Conservation (phyloP, 352 stramenopile genomes). For the Globisporangium camurandrum region DNA sequence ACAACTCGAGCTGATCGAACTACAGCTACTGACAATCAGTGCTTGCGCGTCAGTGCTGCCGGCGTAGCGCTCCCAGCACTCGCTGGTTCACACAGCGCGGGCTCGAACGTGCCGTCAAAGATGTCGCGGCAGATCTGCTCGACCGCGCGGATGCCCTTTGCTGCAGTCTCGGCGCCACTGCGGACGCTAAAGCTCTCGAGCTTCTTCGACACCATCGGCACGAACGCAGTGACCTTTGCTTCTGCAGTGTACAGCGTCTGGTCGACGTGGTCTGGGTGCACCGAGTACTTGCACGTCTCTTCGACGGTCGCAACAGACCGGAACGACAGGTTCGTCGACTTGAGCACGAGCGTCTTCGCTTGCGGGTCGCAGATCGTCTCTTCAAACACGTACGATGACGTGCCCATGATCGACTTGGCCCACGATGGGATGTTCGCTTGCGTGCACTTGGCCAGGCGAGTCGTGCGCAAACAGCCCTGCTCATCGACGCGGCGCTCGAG, state of each 20-base stretch:
- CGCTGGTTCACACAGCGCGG: constrained; percentile 44
- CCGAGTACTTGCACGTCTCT: constrained; percentile 79
- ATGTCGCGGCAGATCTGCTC: constrained; percentile 82
- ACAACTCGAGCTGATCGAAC: no score
- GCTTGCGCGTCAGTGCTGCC: no score
- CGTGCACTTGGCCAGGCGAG: constrained; percentile 63
- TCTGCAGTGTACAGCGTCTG: constrained; percentile 65
- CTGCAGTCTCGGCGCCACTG: constrained; percentile 63
- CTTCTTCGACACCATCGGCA: constrained; percentile 73
- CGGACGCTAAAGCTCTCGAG: constrained; percentile 74
- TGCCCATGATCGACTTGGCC: constrained; percentile 55
- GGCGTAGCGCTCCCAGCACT: not conserved
- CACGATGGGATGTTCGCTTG: constrained; percentile 72
- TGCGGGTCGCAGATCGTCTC: constrained; percentile 67
- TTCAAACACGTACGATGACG: constrained; percentile 77
- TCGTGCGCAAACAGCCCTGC: constrained; percentile 59
- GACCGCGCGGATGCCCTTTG: constrained; percentile 72
- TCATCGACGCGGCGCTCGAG: constrained; percentile 66
- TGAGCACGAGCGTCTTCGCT: constrained; percentile 60
- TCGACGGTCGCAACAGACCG: constrained; percentile 71
- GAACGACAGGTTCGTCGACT: constrained; percentile 77
- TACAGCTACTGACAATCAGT: no score
- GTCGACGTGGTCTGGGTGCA: constrained; percentile 42
- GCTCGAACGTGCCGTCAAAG: constrained; percentile 75
- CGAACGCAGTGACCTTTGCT: constrained; percentile 75